These are phyloP conservation scores for Ophiosphaerella herpotricha DNA, from an alignment of 2,329 filamentous ascomycete species.

Conservation along the genomic window DNA sequence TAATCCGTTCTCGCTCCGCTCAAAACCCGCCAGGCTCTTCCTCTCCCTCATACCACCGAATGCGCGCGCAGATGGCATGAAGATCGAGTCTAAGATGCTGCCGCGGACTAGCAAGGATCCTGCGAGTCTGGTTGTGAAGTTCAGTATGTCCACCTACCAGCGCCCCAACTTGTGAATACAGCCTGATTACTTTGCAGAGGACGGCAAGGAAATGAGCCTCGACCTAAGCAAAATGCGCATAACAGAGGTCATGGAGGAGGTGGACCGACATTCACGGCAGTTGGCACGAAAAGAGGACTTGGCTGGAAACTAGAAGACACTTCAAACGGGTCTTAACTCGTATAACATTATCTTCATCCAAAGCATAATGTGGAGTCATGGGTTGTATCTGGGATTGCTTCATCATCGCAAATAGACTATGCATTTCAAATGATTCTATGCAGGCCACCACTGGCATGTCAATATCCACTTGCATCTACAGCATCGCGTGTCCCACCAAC, in stretches of 20 bases:
- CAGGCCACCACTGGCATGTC: conserved; percentile 1
- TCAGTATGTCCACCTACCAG: conserved; percentile 64
- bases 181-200: conserved; percentile 63
- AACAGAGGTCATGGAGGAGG: conserved; percentile 83
- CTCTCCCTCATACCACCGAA: conserved; percentile 82
- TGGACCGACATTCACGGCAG: conserved; percentile 83
- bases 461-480: not conserved
- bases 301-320: conserved; percentile 46
- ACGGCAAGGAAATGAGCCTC: conserved; percentile 86
- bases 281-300: conserved; percentile 85
- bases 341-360: conserved; percentile 1
- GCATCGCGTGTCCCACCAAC: not conserved
- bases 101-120: conserved; percentile 70
- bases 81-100: conserved; percentile 77
- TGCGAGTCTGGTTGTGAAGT: conserved; percentile 76
- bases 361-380: conserved; percentile 36
- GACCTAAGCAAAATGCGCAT: conserved; percentile 82
- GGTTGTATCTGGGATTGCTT: conserved; percentile 10
- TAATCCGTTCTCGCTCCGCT: conserved; percentile 83
- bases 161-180: not conserved
- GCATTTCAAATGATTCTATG: conserved; percentile 23
- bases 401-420: conserved; percentile 9
- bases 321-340: conserved; percentile 3
- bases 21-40: conserved; percentile 85
- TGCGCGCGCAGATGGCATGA: conserved; percentile 73